phyloP scores from a whole-genome alignment of 371 early-diverging fungal genomes.

The Globomyces sp. region DNA sequence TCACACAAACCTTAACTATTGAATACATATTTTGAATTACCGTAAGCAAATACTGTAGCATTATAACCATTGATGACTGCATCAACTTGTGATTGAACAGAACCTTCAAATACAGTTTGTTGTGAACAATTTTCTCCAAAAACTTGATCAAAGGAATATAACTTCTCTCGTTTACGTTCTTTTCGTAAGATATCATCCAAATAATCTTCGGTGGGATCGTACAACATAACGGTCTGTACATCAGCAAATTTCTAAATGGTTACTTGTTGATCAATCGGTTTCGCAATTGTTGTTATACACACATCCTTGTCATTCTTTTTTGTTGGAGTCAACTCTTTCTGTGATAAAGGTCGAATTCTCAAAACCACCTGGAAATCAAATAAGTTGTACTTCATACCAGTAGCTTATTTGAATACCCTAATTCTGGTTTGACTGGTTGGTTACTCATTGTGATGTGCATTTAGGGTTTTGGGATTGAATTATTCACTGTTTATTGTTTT shows the following conservation, averaged over 20 bases:
- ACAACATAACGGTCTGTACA: conserved; percentile 12
- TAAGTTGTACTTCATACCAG: neutral
- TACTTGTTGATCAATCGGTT: conserved; percentile 5
- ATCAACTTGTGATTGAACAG: conserved; percentile 52
- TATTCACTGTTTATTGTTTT: too few species aligned
- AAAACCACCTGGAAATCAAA: neutral
- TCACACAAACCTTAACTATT: neutral
- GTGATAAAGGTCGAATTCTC: neutral
- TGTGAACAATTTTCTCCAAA: conserved; percentile 56
- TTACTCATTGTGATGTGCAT: too few species aligned
- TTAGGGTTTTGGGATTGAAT: too few species aligned
- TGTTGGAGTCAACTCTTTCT: neutral
- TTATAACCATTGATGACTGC: conserved; percentile 46
- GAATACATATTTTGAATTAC: conserved; percentile 2
- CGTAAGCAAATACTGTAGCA: conserved; percentile 52
- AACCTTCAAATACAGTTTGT: conserved; percentile 56
- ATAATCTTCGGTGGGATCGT: conserved; percentile 14
- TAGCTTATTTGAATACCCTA: neutral
- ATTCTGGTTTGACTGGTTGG: too few species aligned
- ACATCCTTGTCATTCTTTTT: too few species aligned
- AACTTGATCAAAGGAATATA: conserved; percentile 61
- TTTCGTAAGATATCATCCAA: conserved; percentile 19
- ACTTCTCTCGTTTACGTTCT: conserved; percentile 18
- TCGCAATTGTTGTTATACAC: neutral
- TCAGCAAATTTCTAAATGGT: neutral